These are phyloP conservation scores for Russula abietina DNA, from an alignment of 768 basidiomycete genomes.

Conservation along the genomic window DNA sequence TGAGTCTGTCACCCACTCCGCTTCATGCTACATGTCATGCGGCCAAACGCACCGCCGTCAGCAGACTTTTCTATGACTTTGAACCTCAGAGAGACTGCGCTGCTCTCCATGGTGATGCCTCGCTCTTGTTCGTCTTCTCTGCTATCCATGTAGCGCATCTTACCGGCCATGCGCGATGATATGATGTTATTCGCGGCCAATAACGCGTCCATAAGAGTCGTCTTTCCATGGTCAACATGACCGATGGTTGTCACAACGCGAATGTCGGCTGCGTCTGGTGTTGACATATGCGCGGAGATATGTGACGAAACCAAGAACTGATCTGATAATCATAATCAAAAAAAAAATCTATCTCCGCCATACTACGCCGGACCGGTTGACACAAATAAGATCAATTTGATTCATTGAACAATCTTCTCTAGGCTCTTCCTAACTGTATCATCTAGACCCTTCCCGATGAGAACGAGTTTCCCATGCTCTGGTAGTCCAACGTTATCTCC, in stretches of 20 bases:
- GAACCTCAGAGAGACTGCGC: constrained; percentile 86
- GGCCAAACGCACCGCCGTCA: constrained; percentile 48
- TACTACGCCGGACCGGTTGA: constrained; percentile 7
- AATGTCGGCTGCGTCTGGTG: constrained; percentile 40
- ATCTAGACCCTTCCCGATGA: constrained; percentile 79
- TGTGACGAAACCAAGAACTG: not conserved
- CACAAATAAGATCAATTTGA: too few relatives aligned
- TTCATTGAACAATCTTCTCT: constrained; percentile 29
- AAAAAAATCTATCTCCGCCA: not conserved
- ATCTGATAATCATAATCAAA: not conserved
- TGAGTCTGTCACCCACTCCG: constrained; percentile 34
- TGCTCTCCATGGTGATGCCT: constrained; percentile 99
- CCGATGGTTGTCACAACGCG: constrained; percentile 83
- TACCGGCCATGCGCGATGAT: constrained; percentile 89
- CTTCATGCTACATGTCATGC: constrained; percentile 11
- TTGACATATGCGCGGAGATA: constrained; percentile 9
- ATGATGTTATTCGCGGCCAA: constrained; percentile 98
- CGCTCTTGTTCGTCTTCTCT: constrained; percentile 96
- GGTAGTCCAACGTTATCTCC: constrained; percentile 44
- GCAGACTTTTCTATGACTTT: constrained; percentile 58
- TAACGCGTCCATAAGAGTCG: constrained; percentile 89
- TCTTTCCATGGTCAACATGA: constrained; percentile 95
- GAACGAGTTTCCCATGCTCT: constrained; percentile 70
- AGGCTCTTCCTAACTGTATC: constrained; percentile 52
- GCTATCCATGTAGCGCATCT: constrained; percentile 91